Conservation (phyloP, 805 yeast genomes). For the Yamadazyma tumulicola region DNA sequence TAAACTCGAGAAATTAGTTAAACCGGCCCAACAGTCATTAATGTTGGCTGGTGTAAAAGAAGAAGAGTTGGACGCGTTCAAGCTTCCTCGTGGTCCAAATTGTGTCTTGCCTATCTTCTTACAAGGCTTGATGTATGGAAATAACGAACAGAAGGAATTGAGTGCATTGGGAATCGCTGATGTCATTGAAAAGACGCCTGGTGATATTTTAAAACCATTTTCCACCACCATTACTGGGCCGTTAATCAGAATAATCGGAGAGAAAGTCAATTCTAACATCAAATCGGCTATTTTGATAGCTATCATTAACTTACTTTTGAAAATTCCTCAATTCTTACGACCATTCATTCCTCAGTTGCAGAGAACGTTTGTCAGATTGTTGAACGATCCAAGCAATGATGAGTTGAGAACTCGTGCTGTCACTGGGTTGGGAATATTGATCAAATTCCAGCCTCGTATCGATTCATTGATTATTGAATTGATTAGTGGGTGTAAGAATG, state of each 20-base stretch:
- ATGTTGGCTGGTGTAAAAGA: slow-evolving; percentile 59
- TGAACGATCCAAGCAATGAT: slow-evolving; percentile 74
- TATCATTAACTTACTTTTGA: slow-evolving; percentile 68
- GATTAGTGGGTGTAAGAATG: slow-evolving; percentile 66
- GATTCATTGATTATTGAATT: slow-evolving; percentile 89
- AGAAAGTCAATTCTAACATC: slow-evolving; percentile 84
- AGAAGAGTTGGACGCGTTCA: slow-evolving; percentile 69
- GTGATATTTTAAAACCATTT: slow-evolving; percentile 76
- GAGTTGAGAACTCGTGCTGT: slow-evolving; percentile 81
- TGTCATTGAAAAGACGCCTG: slow-evolving; percentile 79
- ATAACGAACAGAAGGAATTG: slow-evolving; percentile 72
- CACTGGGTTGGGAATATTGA: slow-evolving; percentile 80
- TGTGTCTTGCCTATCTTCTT: slow-evolving; percentile 87
- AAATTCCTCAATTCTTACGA: slow-evolving; percentile 85
- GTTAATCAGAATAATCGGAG: slow-evolving; percentile 95
- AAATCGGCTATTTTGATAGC: slow-evolving; percentile 92
- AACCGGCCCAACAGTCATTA: slow-evolving; percentile 76
- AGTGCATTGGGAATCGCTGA: slow-evolving; percentile 90
- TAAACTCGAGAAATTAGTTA: slow-evolving; percentile 69
- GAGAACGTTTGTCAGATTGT: slow-evolving; percentile 90
- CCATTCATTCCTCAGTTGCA: slow-evolving; percentile 98
- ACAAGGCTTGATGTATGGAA: slow-evolving; percentile 95
- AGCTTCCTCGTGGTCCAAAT: slow-evolving; percentile 77
- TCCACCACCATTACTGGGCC: slow-evolving; percentile 97
- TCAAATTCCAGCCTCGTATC: slow-evolving; percentile 86